Evolutionary conservation across 371 early-diverging fungal species (phyloP), one percentile per base, ranked within the genome.

Genomic region (Chytridiales sp.): DNA sequence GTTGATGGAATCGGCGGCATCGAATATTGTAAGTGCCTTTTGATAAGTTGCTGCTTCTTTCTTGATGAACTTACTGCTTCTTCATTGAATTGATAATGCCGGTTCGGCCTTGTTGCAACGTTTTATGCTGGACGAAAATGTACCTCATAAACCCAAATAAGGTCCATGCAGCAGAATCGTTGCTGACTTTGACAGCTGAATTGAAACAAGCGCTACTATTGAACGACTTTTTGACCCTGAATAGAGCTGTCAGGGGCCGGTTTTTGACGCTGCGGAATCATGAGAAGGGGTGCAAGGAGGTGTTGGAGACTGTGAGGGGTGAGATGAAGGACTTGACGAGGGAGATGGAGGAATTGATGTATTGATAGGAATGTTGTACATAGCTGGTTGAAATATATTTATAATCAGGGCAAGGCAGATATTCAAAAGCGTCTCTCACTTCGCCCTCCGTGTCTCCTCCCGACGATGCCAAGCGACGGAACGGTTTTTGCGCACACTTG

Each of bases 1-100:
- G 62, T 83, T 84, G 42, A 81, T 86, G 49, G 82, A 85, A 51
- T 84, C 84, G 21, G 78, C 85, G 24, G 77, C 85, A n/a, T 82
- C 87, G 19, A 86, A 88, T 60, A 85, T 88, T 56, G 87, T 88
- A 71, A 70, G 74, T 29, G 15, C 24, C 31, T 24, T 49, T n/a
- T 47, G 46, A 3, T 32, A 21, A 3, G 31, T 35, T 39, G 13
- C 19, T 47, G 29, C 47, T 17, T 30, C 26, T 29, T 29, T 36
- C 38, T 6, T 30, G 15, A 26, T 34, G 19, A 26, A 13, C 34
- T 26, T 17, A 35, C 34, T 5, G 17, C 15, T 36, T 32, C 43
- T 11, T 13, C 22, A 15, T 44, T 5, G 30, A 46, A 22, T 31
- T 62, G 22, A 35, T 19, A 44, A 4, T 47, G n/a, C n/a, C 43